Base-by-base conservation (phyloP, 1,284 basidiomycete genomes). In the Cryptococcus floricola region DNA sequence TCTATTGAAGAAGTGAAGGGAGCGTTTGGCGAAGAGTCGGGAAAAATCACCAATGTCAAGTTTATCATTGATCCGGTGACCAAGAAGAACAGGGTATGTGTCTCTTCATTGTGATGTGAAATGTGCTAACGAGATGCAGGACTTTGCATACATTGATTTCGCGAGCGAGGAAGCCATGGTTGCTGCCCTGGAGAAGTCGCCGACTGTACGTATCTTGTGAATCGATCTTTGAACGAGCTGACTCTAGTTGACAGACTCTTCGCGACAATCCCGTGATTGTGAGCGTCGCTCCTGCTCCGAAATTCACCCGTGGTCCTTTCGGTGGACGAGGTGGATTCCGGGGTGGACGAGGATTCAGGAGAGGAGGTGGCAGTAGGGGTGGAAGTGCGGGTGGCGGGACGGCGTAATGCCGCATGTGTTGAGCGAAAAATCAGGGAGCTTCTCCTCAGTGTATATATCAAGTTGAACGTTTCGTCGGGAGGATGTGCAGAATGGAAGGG, bases 121-220 rank as follows among this genome's bases (percentile, higher is more conserved):
- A 39, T 38, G n/a, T 16, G 9, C 37, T 23, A 25, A 34, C 8
- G 38, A 28, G 16, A 52, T 57, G 46, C 61, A 73, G 70, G 70
- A 73, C 57, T 75, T 78, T 51, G 88, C 84, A 1, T 94, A 91
- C 66, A 84, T 93, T 57, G 91, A 94, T 71, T 94, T 93, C 74
- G 86, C 83, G 7, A 87, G 87, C 65, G 89, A 92, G 68, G 87
- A 86, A 47, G 81, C 84, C 23, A 89, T 92, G 87, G 87, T 84
- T 66, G 81, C 80, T 25, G 90, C 85, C 1, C 76, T 93, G 25
- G 85, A 84, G 60, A 85, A 84, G 64, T 84, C 87, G 65, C 82
- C 80, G 14, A 84, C 85, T 72, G 89, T 89, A 63, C 58, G 80
- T 75, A 9, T n/a, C 16, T 37, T 38, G 54, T 48, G 39, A 39